These are phyloP conservation scores for Lecanosticta acicola DNA, from an alignment of 2,329 filamentous ascomycete genomes.

Conservation along the genomic window DNA sequence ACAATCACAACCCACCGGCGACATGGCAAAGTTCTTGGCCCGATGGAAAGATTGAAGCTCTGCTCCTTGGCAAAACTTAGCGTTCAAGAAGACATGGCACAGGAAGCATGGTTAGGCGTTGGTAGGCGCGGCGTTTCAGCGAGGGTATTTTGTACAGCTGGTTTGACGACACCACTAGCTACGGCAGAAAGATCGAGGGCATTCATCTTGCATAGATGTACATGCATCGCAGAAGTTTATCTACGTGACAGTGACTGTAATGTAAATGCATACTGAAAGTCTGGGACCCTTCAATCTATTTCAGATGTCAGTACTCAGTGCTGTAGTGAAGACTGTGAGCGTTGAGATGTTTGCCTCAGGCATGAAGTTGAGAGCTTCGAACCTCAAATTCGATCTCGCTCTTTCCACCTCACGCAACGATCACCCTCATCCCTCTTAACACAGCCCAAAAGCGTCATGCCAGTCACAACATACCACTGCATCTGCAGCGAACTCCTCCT, in stretches of 20 bases:
- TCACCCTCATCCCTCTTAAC: too few relatives aligned
- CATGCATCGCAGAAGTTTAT: neutral
- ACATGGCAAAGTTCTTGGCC: conserved; percentile 54
- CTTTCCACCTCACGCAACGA: too few relatives aligned
- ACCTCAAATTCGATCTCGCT: too few relatives aligned
- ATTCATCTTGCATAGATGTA: neutral
- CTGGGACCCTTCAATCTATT: too few relatives aligned
- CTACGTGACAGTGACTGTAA: neutral
- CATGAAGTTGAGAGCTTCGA: too few relatives aligned
- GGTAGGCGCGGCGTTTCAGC: neutral
- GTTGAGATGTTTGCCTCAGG: too few relatives aligned
- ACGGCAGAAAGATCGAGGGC: neutral
- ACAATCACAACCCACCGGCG: conserved; percentile 45
- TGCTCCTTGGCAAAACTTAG: neutral
- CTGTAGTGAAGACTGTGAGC: too few relatives aligned
- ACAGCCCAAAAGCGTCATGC: too few relatives aligned
- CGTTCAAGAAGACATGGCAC: neutral
- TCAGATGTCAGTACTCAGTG: too few relatives aligned
- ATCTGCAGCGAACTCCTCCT: conserved; percentile 62
- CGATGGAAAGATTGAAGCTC: conserved; percentile 52
- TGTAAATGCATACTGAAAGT: neutral
- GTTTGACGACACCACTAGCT: neutral
- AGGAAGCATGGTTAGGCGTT: neutral
- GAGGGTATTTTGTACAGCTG: neutral
- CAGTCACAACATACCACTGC: conserved; percentile 52